Evolutionary conservation across 805 yeast species (phyloP).

Genomic region (Saturnispora saitoi): DNA sequence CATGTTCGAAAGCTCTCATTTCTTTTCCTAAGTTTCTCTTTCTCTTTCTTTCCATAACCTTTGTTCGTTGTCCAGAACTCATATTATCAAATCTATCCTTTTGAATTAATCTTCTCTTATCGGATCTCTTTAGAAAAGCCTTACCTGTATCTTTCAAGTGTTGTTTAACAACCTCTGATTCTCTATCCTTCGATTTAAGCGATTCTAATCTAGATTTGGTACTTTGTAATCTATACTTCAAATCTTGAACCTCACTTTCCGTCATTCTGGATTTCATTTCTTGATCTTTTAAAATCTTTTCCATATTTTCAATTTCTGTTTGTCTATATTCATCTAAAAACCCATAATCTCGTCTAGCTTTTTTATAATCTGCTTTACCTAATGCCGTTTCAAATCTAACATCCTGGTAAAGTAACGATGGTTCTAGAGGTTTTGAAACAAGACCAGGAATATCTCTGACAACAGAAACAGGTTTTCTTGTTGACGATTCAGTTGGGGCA

Average conservation of each 20-base stretch:
- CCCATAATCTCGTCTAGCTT: conserved; percentile 67
- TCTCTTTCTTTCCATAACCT: conserved; percentile 80
- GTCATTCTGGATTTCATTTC: conserved; percentile 34
- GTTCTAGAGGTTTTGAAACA: conserved; percentile 25
- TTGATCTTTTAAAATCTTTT: conserved; percentile 46
- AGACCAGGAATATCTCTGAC: conserved; percentile 72
- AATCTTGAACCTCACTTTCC: conserved; percentile 40
- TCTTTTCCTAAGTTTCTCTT: conserved; percentile 79
- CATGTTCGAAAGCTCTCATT: conserved; percentile 39
- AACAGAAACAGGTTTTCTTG: conserved; percentile 61
- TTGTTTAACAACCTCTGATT: conserved; percentile 52
- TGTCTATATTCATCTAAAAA: conserved; percentile 83
- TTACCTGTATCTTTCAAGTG: conserved; percentile 40
- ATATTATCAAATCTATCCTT: conserved; percentile 69
- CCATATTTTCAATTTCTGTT: conserved; percentile 57
- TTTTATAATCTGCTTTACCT: conserved; percentile 58
- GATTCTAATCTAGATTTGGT: conserved; percentile 59
- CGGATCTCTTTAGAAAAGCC: conserved; percentile 57
- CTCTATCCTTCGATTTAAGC: conserved; percentile 66
- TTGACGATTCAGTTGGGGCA: conserved; percentile 76
- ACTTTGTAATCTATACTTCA: conserved; percentile 52
- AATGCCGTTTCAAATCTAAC: conserved; percentile 85
- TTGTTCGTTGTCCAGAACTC: conserved; percentile 66
- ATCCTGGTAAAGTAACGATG: conserved; percentile 38
- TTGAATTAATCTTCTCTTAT: conserved; percentile 64